Evolutionary conservation across 2,329 filamentous ascomycete species (phyloP), one percentile per base, ranked within the genome.

Genomic region (Bipolaris bicolor): DNA sequence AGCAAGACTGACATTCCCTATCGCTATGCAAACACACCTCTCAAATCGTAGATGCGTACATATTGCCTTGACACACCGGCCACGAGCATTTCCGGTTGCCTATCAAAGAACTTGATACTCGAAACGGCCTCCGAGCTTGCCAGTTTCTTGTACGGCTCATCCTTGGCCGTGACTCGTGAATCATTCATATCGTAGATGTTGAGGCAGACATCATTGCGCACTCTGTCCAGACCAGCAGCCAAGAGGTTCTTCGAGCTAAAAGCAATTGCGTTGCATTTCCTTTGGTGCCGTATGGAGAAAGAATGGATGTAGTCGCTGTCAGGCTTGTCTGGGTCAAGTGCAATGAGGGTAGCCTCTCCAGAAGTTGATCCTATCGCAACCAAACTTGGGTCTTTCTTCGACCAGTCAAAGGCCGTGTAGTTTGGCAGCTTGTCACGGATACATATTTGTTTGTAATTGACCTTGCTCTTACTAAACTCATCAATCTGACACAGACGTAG

Each of bases 61-160:
- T 88, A 90, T 62, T 90, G 86, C 41, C 89, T 86, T 64, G 90
- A 90, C 48, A 93, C 89, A 1, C 90, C 90, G 26, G 88, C 88
- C 26, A 93, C 86, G 10, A 95, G 79, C 20, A 88, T 90, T 61
- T 91, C 86, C 7, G 91, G 90, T 62, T 88, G 89, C 62, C 90
- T 86, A 57, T 90, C 85, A 57, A 94, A 93, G 79, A 94, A 96
- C 68, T 90, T 88, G 66, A 93, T 87, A 69, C 90, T 93, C 1
- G 89, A 91, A 22, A 95, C 88, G n/a, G 90, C 88, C 40, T 92
- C 88, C 49, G 72, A 86, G 76, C 70, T 84, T 74, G 60, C 90
- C 79, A 75, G 87, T 83, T 70, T 83, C 75, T 71, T 85, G 76
- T 70, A 81, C 65, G 74, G 83, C 74, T 82, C 80, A 37, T 78